Evolutionary conservation across 345 rosid genomes (phyloP).

Genomic region (Linum lewisii): DNA sequence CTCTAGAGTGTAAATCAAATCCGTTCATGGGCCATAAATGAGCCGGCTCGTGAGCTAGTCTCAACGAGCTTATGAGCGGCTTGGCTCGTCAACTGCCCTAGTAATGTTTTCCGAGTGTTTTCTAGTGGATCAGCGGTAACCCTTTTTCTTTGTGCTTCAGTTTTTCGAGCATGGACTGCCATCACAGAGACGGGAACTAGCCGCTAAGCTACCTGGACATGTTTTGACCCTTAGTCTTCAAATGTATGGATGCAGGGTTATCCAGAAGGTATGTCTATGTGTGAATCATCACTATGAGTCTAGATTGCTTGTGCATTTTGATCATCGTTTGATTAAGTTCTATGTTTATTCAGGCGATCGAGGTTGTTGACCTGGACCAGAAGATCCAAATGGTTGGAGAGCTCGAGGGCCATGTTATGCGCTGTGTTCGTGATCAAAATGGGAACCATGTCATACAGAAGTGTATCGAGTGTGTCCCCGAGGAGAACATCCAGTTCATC

Average conservation of each 20-base stretch:
- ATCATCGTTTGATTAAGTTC: neutral
- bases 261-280: conserved; percentile 44
- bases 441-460: conserved; percentile 67
- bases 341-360: conserved; percentile 37
- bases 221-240: conserved; percentile 54
- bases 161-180: conserved; percentile 62
- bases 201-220: conserved; percentile 39
- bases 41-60: too few relatives aligned
- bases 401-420: conserved; percentile 48
- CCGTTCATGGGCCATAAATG: too few relatives aligned
- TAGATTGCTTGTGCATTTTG: too few relatives aligned
- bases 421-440: conserved; percentile 66
- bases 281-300: too few relatives aligned
- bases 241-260: conserved; percentile 65
- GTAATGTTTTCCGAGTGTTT: neutral
- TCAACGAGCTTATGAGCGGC: too few relatives aligned
- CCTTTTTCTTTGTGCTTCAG: conserved; percentile 15
- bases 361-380: conserved; percentile 58
- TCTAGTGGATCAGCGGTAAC: neutral
- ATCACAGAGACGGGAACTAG: conserved; percentile 49
- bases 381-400: conserved; percentile 55
- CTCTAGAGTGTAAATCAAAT: too few relatives aligned
- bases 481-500: conserved; percentile 41
- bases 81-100: too few relatives aligned
- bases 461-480: conserved; percentile 61